These are phyloP conservation scores for Cupressus sempervirens DNA, from an alignment of 75 land plant genomes.

Conservation along the genomic window DNA sequence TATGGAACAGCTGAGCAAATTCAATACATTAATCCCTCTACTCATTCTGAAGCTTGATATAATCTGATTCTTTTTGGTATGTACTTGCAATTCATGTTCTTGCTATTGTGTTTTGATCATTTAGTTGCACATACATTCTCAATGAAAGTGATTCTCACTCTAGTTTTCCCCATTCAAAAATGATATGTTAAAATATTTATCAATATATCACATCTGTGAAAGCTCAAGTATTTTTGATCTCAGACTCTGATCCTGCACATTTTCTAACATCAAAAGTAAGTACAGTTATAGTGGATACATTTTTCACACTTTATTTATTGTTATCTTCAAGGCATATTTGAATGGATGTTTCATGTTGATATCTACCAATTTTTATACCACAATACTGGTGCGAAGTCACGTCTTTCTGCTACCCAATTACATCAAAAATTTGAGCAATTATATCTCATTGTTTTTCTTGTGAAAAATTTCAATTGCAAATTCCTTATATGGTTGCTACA, in stretches of 20 bases:
- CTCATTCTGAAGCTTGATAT: background rate
- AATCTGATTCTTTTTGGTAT: background rate
- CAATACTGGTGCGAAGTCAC: background rate
- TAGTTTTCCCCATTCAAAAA: background rate
- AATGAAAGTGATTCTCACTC: background rate
- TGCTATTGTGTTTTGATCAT: background rate
- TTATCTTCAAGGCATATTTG: constrained; percentile 1
- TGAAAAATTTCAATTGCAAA: constrained; percentile 1
- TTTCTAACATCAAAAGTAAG: background rate
- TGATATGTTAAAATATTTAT: background rate
- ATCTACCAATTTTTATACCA: background rate
- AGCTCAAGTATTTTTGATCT: background rate
- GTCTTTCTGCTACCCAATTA: background rate
- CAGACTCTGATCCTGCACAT: background rate
- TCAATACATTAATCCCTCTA: background rate
- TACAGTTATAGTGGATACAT: background rate
- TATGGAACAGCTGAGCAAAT: background rate
- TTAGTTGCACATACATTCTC: background rate
- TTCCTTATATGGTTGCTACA: background rate
- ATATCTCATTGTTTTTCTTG: constrained; percentile 1
- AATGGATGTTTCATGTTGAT: constrained; percentile 1
- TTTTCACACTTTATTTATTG: background rate
- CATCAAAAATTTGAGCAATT: background rate
- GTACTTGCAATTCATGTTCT: background rate
- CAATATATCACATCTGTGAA: background rate